phyloP scores from a whole-genome alignment of 805 yeast species.

The Zygoascus ofunaensis region DNA sequence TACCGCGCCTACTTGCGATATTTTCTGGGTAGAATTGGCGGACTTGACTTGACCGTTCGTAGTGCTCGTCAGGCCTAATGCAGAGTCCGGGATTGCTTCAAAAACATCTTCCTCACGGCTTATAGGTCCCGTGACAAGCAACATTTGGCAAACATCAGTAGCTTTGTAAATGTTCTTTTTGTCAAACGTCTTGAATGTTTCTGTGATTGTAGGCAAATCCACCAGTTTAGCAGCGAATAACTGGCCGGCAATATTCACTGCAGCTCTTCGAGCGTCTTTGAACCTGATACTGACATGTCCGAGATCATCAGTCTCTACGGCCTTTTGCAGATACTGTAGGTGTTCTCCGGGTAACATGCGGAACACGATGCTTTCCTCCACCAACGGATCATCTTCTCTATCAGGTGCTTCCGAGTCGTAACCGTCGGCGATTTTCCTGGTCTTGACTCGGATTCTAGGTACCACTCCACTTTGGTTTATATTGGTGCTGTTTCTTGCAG shows the following conservation, averaged over 20 bases:
- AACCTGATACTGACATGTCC: conserved; percentile 67
- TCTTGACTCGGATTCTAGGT: conserved; percentile 45
- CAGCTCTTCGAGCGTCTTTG: conserved; percentile 73
- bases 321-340: conserved; percentile 62
- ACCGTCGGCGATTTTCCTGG: conserved; percentile 83
- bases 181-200: conserved; percentile 82
- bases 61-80: not conserved
- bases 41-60: not conserved
- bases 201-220: conserved; percentile 84
- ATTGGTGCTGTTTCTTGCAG: not conserved
- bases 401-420: conserved; percentile 97
- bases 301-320: conserved; percentile 60
- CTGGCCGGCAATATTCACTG: conserved; percentile 59
- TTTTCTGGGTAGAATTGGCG: not conserved
- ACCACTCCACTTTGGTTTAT: conserved; percentile 9
- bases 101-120: conserved; percentile 38
- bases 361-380: conserved; percentile 77
- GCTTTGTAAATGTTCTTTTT: conserved; percentile 81
- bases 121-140: conserved; percentile 57
- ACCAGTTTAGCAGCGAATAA: conserved; percentile 75
- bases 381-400: conserved; percentile 84
- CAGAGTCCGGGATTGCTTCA: conserved; percentile 9
- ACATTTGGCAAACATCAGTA: conserved; percentile 76
- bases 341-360: conserved; percentile 60
- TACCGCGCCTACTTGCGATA: conserved; percentile 11